Percentiles rank a stretch among this genome's conserved stretches.
phyloP scores from a whole-genome alignment of 2,329 filamentous ascomycete species.

The Didymella pomorum region DNA sequence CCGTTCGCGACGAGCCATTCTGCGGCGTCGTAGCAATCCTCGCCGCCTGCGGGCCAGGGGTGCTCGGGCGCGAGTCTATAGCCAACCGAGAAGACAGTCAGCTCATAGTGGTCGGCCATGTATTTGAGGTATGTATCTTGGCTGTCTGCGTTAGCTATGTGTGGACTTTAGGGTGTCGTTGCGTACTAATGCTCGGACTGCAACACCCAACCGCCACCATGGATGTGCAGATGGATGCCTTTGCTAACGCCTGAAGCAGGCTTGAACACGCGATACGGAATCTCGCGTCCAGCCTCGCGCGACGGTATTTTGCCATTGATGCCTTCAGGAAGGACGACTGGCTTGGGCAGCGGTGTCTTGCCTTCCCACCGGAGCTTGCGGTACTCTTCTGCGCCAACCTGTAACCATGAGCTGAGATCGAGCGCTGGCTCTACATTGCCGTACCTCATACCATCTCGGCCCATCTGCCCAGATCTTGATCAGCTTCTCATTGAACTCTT shows the following conservation, averaged over 20 bases:
- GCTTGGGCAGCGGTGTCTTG: slow-evolving; percentile 60
- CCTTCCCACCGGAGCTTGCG: slow-evolving; percentile 63
- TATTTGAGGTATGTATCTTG: slow-evolving; percentile 59
- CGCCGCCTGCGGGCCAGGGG: slow-evolving; percentile 62
- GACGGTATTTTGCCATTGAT: slow-evolving; percentile 61
- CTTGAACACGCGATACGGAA: slow-evolving; percentile 62
- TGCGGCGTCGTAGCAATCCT: slow-evolving; percentile 66
- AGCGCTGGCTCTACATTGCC: not conserved
- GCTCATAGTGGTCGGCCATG: slow-evolving; percentile 58
- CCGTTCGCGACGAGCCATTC: slow-evolving; percentile 62
- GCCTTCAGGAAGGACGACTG: slow-evolving; percentile 56
- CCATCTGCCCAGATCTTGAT: slow-evolving; percentile 54
- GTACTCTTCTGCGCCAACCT: slow-evolving; percentile 63
- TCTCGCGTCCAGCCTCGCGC: slow-evolving; percentile 58
- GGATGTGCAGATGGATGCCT: slow-evolving; percentile 64
- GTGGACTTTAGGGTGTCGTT: not conserved
- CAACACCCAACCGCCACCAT: slow-evolving; percentile 61
- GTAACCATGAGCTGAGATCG: not conserved
- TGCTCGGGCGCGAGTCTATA: slow-evolving; percentile 69
- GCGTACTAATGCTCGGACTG: slow-evolving; percentile 52
- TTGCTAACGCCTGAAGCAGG: slow-evolving; percentile 56
- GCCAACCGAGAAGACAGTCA: slow-evolving; percentile 64
- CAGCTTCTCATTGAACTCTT: slow-evolving; percentile 55
- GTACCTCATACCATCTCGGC: slow-evolving; percentile 62
- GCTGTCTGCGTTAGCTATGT: slow-evolving; percentile 32